Evolutionary conservation across 139 green algal genomes (phyloP).

Genomic region (Coccomyxa sp.): DNA sequence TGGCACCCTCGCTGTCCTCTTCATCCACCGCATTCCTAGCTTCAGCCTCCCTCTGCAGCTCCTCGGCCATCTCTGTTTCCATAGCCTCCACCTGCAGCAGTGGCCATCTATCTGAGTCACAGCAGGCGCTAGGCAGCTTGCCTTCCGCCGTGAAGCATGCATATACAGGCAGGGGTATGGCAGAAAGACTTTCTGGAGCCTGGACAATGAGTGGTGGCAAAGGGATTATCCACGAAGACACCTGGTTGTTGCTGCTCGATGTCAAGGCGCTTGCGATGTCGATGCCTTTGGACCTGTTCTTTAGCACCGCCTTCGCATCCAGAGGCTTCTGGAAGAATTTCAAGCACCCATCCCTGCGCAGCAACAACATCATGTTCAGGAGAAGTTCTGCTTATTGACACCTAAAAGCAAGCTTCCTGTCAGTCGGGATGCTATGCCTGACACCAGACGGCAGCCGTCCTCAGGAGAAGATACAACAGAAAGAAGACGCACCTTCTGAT

Average conservation of each 20-base stretch:
- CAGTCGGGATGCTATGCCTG: background rate
- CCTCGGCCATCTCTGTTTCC: conserved; percentile 20
- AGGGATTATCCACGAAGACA: background rate
- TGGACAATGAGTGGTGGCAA: too few relatives aligned
- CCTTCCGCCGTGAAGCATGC: too few relatives aligned
- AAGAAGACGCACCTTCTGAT: background rate
- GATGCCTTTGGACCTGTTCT: conserved; percentile 43
- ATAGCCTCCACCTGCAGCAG: conserved; percentile 17
- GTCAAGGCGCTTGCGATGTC: conserved; percentile 31
- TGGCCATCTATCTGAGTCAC: background rate
- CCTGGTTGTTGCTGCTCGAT: background rate
- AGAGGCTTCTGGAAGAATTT: conserved; percentile 67
- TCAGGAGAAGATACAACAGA: background rate
- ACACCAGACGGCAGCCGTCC: too few relatives aligned
- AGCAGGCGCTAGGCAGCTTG: too few relatives aligned
- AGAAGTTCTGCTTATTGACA: too few relatives aligned
- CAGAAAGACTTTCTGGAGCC: too few relatives aligned
- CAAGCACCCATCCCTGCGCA: conserved; percentile 44
- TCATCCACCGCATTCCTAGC: conserved; percentile 2
- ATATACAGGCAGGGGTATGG: too few relatives aligned
- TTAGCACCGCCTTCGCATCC: conserved; percentile 31
- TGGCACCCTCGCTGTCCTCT: background rate
- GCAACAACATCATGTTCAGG: too few relatives aligned
- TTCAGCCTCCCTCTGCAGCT: conserved; percentile 23
- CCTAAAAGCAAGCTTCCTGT: background rate